Base-by-base conservation (phyloP, 441 rosid species). In the Populus hybrid region DNA sequence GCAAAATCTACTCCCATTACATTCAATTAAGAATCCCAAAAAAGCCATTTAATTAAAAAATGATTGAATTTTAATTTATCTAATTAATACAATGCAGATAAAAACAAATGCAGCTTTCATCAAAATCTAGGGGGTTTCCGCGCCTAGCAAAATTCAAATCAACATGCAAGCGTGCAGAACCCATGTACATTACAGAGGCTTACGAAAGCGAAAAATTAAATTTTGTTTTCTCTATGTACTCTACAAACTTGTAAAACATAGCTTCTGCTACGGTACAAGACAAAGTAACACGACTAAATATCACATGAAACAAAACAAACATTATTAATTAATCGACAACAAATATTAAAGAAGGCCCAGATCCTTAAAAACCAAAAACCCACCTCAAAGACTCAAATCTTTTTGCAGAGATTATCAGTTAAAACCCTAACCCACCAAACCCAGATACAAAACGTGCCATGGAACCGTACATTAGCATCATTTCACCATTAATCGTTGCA, bases 391-490 rank as follows among this genome's bases (percentile, higher is more conserved):
- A 50, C 57, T n/a, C 42, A 40, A 40, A 72, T 69, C 18, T 69
- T 70, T 38, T 69, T 40, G 35, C 78, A 67, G 79, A 75, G 67
- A 85, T 79, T 63, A 82, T 75, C 74, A 71, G 80, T 76, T 79
- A 82, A 82, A 79, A 81, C 84, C 84, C 79, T 70, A 76, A 83
- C 21, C n/a, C 18, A 42, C 71, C 46, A 71, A 67, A 81, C 80
- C 84, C 84, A 79, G 78, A 69, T 74, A 74, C 67, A 74, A 26
- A 83, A 76, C 26, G 75, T 81, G 75, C 69, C 75, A 18, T 76
- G 80, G 65, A 83, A 85, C 79, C 84, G 81, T 75, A 79, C 82
- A 81, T 76, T 85, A 81, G 34, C 71, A 76, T 24, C 65, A 76
- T 76, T 35, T 73, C 34, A 65, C 73, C 23, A 74, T 69, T 69